These are phyloP conservation scores for Coemansia biformis DNA, from an alignment of 192 early-diverging fungal species.

Conservation along the genomic window DNA sequence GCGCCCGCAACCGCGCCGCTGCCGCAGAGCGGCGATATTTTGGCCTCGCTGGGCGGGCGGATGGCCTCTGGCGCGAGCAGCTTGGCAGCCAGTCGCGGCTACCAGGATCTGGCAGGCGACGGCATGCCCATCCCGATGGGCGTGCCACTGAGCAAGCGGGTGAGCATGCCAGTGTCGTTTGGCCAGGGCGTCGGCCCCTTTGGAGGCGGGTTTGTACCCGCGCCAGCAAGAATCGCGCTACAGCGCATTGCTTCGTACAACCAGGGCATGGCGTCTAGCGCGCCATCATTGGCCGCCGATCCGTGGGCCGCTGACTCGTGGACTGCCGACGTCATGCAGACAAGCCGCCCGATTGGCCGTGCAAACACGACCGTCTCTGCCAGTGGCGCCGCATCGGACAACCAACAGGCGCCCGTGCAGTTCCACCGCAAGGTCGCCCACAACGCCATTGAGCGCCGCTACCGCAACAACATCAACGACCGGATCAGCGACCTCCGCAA, in stretches of 20 bases:
- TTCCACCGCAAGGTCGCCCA: slow-evolving; percentile 87
- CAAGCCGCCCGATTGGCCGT: slow-evolving; percentile 13
- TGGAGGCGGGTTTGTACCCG: slow-evolving; percentile 5
- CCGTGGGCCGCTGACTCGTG: neutral
- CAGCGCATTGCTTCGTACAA: slow-evolving; percentile 43
- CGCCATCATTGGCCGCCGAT: no score
- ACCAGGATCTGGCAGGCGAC: slow-evolving; percentile 6
- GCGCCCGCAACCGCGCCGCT: neutral
- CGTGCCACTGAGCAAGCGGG: slow-evolving; percentile 37
- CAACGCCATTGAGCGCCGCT: slow-evolving; percentile 90
- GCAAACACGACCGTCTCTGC: slow-evolving; percentile 7
- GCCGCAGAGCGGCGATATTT: neutral
- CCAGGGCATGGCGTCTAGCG: no score
- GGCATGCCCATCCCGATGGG: slow-evolving; percentile 15
- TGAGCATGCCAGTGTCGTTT: slow-evolving; percentile 38
- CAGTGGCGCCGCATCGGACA: neutral
- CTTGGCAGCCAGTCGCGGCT: slow-evolving; percentile 28
- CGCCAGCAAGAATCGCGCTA: slow-evolving; percentile 18
- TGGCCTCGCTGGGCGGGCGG: neutral
- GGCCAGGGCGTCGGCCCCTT: neutral
- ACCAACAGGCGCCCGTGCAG: slow-evolving; percentile 13
- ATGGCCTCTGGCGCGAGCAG: neutral
- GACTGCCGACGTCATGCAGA: neutral
- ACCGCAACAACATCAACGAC: slow-evolving; percentile 97
- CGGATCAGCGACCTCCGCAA: slow-evolving; percentile 82